Conservation (phyloP, 441 rosid species). For the Bruguiera hainesii region DNA sequence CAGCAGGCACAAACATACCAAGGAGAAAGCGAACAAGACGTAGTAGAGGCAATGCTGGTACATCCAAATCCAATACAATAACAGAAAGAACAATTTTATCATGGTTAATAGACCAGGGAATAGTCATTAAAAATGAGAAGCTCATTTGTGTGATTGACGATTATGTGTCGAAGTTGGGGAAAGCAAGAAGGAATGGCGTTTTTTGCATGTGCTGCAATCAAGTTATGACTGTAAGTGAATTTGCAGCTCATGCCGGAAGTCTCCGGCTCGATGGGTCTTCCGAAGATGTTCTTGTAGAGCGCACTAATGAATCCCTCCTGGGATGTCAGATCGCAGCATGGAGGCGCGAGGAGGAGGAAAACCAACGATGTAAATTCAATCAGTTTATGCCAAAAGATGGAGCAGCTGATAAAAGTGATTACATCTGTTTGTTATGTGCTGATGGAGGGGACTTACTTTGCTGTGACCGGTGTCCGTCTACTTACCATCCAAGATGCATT, state of each 20-base stretch:
- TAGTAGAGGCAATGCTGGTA: too few species aligned
- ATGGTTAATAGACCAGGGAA: too few species aligned
- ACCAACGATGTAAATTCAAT: neutral
- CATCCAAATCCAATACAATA: too few species aligned
- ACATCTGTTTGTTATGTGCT: slow-evolving; percentile 31
- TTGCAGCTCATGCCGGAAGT: slow-evolving; percentile 28
- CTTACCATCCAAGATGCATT: slow-evolving; percentile 24
- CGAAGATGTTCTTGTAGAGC: neutral
- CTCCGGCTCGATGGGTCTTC: slow-evolving; percentile 8
- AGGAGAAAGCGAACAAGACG: too few species aligned
- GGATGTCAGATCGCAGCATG: slow-evolving; percentile 3
- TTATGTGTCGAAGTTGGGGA: slow-evolving; percentile 3
- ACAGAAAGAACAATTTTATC: too few species aligned
- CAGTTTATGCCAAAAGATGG: neutral
- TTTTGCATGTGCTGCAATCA: slow-evolving; percentile 23
- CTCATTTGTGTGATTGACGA: too few species aligned
- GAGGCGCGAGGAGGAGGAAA: neutral
- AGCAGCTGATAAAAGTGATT: slow-evolving; percentile 16
- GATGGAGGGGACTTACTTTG: slow-evolving; percentile 34
- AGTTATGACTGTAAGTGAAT: slow-evolving; percentile 14
- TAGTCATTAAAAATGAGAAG: too few species aligned
- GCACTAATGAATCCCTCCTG: neutral
- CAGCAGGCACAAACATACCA: too few species aligned
- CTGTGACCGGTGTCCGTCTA: slow-evolving; percentile 33
- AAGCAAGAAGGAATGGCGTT: slow-evolving; percentile 9